phyloP scores from a whole-genome alignment of 805 yeast species.

The Saccharomycopsis sp. region DNA sequence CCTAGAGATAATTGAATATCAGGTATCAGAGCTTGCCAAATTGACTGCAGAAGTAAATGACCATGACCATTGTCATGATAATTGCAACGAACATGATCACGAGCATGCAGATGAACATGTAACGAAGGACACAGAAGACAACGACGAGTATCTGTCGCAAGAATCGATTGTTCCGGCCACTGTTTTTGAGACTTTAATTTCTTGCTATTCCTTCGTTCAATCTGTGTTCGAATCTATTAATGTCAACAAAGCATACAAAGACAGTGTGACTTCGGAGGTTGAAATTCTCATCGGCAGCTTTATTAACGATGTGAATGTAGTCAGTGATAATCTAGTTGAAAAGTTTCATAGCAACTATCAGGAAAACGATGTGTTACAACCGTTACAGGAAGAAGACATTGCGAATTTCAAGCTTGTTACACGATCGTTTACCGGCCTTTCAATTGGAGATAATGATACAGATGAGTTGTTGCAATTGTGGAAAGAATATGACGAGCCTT shows the following conservation, averaged over 20 bases:
- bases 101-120: conserved; percentile 4
- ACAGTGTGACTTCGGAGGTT: not conserved
- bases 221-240: conserved; percentile 12
- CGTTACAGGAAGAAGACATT: conserved; percentile 7
- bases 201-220: conserved; percentile 13
- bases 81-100: not conserved
- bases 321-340: not conserved
- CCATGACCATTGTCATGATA: not conserved
- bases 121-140: not conserved
- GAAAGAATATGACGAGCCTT: not conserved
- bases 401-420: conserved; percentile 10
- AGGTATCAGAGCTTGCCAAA: conserved; percentile 15
- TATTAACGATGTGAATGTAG: not conserved
- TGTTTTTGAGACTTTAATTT: conserved; percentile 16
- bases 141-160: conserved; percentile 13
- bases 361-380: not conserved
- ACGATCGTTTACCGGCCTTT: conserved; percentile 8
- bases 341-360: not conserved
- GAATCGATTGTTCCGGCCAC: conserved; percentile 20
- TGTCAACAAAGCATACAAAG: not conserved
- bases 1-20: conserved; percentile 11
- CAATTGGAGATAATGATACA: not conserved
- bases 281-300: not conserved
- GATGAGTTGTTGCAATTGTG: conserved; percentile 5
- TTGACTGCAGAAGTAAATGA: not conserved